Base-by-base conservation (phyloP, 345 rosid genomes). In the Salix caprea region DNA sequence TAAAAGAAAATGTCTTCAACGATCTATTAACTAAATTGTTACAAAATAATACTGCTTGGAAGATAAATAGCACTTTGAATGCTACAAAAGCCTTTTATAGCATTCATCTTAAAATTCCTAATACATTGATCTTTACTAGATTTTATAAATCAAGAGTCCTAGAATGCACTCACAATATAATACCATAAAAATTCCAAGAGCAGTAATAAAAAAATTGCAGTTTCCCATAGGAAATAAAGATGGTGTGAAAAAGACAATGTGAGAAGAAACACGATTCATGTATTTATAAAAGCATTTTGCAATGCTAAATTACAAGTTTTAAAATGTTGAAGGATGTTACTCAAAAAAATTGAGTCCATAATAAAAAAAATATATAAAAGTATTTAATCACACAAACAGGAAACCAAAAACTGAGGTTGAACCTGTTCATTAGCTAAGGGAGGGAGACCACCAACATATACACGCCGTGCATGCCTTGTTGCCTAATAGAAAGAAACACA, bases 381-480 rank as follows among this genome's bases (percentile, higher is more conserved):
- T 46, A 44, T 23, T 24, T 42, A 18, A 70, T 44, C 39, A 28
- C 19, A 18, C 58, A 5, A 26, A 36, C 24, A 30, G 64, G 1
- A 19, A 71, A 52, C 74, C 23, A 71, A 71, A 24, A 48, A 48
- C 3, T 44, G 19, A 24, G 52, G 19, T 46, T 23, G 44, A 62
- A 77, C 80, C 75, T 77, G 80, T 40, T 77, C 80, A n/a, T 77
- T 77, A 42, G 75, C 75, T 2, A 68, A 10, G 19, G 80, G 74
- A 19, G 80, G 69, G 16, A 77, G 80, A 21, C 80, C 80, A 9
- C 80, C 80, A 70, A 77, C 80, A 40, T 77, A 77, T 11, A 77
- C 80, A 26, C 80, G 80, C 0, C 80, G 75, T 26, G 80, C 80
- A 77, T 77, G 80, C 30, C 80, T 60, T 14, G 80, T 77, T 39